Percentiles rank a stretch among this genome's conserved stretches.
These are phyloP conservation scores for Aegilops speltoides DNA, from an alignment of 176 grass and related monocot species.

Conservation along the genomic window DNA sequence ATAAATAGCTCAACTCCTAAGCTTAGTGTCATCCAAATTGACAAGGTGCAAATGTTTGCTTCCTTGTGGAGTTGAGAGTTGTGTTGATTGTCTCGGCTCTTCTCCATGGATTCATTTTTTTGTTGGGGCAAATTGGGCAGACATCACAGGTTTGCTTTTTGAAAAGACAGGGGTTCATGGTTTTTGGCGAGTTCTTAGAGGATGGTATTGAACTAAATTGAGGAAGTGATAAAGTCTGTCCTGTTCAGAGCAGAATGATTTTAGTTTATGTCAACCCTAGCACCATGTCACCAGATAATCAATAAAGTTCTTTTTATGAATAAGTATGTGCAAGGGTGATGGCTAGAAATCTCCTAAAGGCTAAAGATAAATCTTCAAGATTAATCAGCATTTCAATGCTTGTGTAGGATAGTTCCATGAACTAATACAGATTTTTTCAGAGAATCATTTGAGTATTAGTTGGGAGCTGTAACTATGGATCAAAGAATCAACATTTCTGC, in stretches of 20 bases:
- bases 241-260: background rate
- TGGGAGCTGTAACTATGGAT: background rate
- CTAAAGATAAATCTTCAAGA: background rate
- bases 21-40: background rate
- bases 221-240: background rate
- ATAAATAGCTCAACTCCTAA: background rate
- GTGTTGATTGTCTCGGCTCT: background rate
- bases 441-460: background rate
- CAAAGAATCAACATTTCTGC: background rate
- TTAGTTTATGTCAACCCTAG: background rate
- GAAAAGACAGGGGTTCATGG: background rate
- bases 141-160: background rate
- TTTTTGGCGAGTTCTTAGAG: background rate
- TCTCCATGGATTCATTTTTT: background rate
- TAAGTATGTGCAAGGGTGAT: background rate
- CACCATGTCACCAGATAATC: background rate
- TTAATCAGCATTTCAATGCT: constrained; percentile 10
- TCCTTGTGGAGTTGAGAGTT: background rate
- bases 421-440: background rate
- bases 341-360: background rate
- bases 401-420: background rate
- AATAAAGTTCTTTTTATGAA: background rate
- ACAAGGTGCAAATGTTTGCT: background rate
- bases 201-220: background rate
- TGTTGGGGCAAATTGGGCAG: background rate